Conservation (phyloP, 176 grass and related monocot genomes). For the Oryza coarctata region DNA sequence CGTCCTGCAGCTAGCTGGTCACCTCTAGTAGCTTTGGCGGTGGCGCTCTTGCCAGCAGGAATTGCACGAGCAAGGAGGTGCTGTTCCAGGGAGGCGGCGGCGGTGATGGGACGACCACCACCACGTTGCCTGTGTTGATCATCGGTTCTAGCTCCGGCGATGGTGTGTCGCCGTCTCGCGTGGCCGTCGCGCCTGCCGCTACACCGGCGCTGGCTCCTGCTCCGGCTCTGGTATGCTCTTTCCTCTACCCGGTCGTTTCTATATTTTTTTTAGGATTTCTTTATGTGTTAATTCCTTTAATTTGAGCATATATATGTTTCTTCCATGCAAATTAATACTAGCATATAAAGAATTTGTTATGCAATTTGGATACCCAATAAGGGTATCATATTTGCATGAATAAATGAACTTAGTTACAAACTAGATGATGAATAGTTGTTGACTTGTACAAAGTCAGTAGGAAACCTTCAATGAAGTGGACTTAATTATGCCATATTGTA, state of each 20-base stretch:
- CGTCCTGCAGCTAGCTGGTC: no score
- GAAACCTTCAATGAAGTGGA: not conserved
- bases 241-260: not conserved
- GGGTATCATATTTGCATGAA: not conserved
- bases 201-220: not conserved
- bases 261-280: not conserved
- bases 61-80: constrained; percentile 28
- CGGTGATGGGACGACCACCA: not conserved
- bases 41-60: constrained; percentile 18
- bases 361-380: not conserved
- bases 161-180: not conserved
- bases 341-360: not conserved
- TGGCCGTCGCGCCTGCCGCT: not conserved
- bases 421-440: no score
- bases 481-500: not conserved
- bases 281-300: not conserved
- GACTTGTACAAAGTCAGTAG: not conserved
- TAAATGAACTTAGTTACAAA: not conserved
- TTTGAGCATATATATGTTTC: not conserved
- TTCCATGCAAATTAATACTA: not conserved
- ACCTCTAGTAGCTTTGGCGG: constrained; percentile 14
- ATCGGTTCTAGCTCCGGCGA: not conserved
- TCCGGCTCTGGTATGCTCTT: constrained; percentile 5
- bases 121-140: not conserved
- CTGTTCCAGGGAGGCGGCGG: not conserved